Base-by-base conservation (phyloP, 371 early-diverging fungal genomes). In the Blakeslea trispora region DNA sequence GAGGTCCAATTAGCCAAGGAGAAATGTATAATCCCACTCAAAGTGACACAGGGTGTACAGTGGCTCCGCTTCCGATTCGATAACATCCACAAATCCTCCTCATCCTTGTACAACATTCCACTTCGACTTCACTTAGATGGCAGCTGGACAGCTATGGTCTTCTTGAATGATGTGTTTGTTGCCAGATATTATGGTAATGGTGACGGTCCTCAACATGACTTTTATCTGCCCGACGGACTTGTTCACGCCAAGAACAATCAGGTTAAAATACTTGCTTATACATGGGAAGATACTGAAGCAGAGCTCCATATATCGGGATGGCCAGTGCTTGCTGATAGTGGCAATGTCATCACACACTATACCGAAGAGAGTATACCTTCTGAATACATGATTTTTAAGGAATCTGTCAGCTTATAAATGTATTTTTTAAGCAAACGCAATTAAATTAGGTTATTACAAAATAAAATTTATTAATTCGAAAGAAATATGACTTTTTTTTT, bases 111-210 rank as follows among this genome's bases (percentile, higher is more conserved):
- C 50, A 73, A 57, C 22, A 69, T 85, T 5, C 92, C 92, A 0
- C 72, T 89, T 18, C 81, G 90, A 23, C 64, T 89, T 39, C 81
- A 81, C 46, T 21, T 90, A 18, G 71, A 77, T 11, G 92, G 92
- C 9, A 66, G 77, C 24, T 86, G 80, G 57, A 87, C 87, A 5
- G 83, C 85, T 4, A 81, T 85, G 69, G 74, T 89, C 11, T 77
- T 76, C 42, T 57, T 91, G 19, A 88, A 86, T 50, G 79, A 74
- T 47, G 71, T 77, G 1, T 64, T 87, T 21, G 76, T 90, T 50
- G 92, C 81, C 4, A 75, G 86, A 21, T 91, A 88, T 59, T 85
- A 85, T 66, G 92, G 92, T 11, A 83, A 85, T 58, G 87, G 86
- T 0, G 88, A 89, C 48, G 78, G 84, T 7, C 84, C 87, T 22